A percentile compares a stretch with the other conserved stretches of the same genome.
phyloP scores from a whole-genome alignment of 208 protist species.

The Trypanosomatidae sp. region DNA sequence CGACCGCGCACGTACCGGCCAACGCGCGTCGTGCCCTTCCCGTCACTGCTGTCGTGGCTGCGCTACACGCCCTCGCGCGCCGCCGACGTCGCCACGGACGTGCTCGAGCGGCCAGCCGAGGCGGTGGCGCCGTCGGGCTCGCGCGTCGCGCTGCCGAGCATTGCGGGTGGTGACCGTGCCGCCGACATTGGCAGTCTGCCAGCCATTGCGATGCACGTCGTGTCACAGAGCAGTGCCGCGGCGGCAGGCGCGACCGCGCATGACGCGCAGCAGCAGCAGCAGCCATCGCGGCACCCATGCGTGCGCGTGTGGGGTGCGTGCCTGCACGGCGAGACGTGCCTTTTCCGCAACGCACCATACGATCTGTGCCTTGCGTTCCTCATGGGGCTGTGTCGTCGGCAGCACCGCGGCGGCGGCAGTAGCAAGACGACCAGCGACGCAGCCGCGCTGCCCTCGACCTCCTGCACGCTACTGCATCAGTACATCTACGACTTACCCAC shows the following conservation, averaged over 20 bases:
- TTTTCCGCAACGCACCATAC: slow-evolving; percentile 50
- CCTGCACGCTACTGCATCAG: slow-evolving; percentile 21
- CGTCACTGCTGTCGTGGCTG: slow-evolving; percentile 73
- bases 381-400: slow-evolving; percentile 51
- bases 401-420: slow-evolving; percentile 2
- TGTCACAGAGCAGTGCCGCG: slow-evolving; percentile 1
- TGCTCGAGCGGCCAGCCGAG: slow-evolving; percentile 55
- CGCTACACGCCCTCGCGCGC: slow-evolving; percentile 55
- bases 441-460: neutral
- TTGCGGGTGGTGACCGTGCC: slow-evolving; percentile 22
- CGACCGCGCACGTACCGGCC: slow-evolving; percentile 57
- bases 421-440: neutral
- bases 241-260: neutral
- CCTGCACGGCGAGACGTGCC: slow-evolving; percentile 51
- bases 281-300: slow-evolving; percentile 41
- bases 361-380: slow-evolving; percentile 61
- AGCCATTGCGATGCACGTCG: slow-evolving; percentile 50
- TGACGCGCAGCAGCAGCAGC: neutral
- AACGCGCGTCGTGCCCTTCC: slow-evolving; percentile 66
- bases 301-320: slow-evolving; percentile 59
- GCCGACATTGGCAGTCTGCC: slow-evolving; percentile 37
- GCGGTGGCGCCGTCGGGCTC: slow-evolving; percentile 70
- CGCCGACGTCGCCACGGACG: slow-evolving; percentile 48
- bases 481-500: slow-evolving; percentile 39
- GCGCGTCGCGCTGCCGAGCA: slow-evolving; percentile 26